phyloP scores from a whole-genome alignment of 306 rosid genomes.

The Alnus glutinosa region DNA sequence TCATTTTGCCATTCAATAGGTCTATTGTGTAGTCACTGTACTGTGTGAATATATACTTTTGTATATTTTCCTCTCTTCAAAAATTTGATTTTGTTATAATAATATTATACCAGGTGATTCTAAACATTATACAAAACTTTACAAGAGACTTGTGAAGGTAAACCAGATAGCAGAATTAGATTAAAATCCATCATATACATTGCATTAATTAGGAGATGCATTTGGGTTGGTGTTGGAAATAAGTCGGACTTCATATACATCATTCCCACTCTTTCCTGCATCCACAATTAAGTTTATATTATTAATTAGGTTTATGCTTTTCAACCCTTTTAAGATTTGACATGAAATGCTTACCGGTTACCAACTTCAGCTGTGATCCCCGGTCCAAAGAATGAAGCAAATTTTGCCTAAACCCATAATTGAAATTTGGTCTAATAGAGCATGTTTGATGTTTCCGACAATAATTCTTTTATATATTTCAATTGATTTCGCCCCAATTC shows the following conservation, averaged over 20 bases:
- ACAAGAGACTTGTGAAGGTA: slow-evolving; percentile 39
- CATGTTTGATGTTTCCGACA: too few relatives aligned
- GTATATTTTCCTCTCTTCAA: slow-evolving; percentile 30
- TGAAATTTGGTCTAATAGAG: not conserved
- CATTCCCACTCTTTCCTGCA: slow-evolving; percentile 71
- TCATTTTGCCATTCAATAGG: too few relatives aligned
- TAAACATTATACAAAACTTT: slow-evolving; percentile 35
- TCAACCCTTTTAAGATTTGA: not conserved
- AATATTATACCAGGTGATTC: slow-evolving; percentile 31
- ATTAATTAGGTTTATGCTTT: slow-evolving; percentile 18
- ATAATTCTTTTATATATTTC: too few relatives aligned
- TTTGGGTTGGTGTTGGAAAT: slow-evolving; percentile 56
- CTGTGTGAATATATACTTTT: not conserved
- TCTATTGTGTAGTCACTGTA: too few relatives aligned
- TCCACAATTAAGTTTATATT: slow-evolving; percentile 17
- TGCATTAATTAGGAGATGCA: slow-evolving; percentile 35
- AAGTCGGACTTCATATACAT: slow-evolving; percentile 77
- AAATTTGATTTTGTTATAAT: slow-evolving; percentile 32
- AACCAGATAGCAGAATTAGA: slow-evolving; percentile 29
- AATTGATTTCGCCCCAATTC: too few relatives aligned
- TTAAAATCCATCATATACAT: slow-evolving; percentile 25
- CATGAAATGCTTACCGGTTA: slow-evolving; percentile 35
- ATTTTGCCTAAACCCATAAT: slow-evolving; percentile 61
- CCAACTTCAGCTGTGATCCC: slow-evolving; percentile 90
- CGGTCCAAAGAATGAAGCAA: slow-evolving; percentile 94